Evolutionary conservation across 225 moss, liverwort and hornwort species (phyloP), one percentile per base, ranked within the genome.

Genomic region (Polytrichum formosum): DNA sequence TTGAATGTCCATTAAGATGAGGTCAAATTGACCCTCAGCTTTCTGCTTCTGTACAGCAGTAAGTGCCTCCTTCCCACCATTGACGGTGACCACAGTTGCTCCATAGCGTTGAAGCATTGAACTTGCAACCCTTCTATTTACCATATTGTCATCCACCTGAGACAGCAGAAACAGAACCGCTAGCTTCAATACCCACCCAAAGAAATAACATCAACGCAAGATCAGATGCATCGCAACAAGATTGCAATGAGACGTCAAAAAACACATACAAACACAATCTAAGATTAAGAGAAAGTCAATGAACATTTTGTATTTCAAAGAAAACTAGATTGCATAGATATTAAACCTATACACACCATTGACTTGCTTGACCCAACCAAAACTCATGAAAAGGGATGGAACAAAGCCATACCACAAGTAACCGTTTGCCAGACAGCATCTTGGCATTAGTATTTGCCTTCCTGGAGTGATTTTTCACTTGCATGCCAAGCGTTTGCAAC

Each of bases 1-100:
- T 74, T 96, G 96, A 61, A 96, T 93, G 80, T 96, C 96, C 96
- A 96, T 96, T 68, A 96, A 75, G n/a, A 96, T 85, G 61, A 96
- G 78, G 74, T 96, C 91, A 72, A 90, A 91, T 46, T 79, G 88
- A 73, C 78, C 67, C 46, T 80, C 80, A 53, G 81, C 7, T 2
- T 79, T 72, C 69, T 90, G 88, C 26, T 61, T 76, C 81, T 85
- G 81, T 1, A 96, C 81, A 60, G 84, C 85, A 55, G 67, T 72
- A 23, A 93, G 69, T 6, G 96, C 90, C 77, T 93, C 79, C 1
- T 30, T 54, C 17, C 96, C 96, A 56, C 93, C 91, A n/a, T 79
- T 84, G 21, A 87, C 93, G 53, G 88, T 79, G 63, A 26, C 82
- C 53, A 96, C 91, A n/a, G 37, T 71, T 22, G 96, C 96, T 9